Evolutionary conservation across 192 early-diverging fungal species (phyloP), one percentile per base, ranked within the genome.

Genomic region (Phlyctochytrium planicorne): DNA sequence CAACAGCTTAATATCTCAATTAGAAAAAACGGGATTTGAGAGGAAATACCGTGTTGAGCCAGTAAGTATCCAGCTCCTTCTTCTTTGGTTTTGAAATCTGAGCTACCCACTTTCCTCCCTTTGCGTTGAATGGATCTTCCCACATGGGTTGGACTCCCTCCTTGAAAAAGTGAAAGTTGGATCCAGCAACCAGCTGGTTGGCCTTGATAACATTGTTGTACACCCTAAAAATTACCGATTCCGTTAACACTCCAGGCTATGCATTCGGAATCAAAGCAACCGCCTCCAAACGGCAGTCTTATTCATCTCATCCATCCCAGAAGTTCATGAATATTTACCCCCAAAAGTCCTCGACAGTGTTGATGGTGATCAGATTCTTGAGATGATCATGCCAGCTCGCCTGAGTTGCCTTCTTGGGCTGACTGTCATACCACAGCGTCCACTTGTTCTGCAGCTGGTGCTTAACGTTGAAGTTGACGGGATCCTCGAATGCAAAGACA

Each of bases 321-420:
- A 14, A 20, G 55, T 57, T 10, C 40, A 6, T 10, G 16, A 40
- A 67, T 63, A 73, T 78, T 68, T 73, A 92, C 93, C 94, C 90
- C 94, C 94, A 98, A 74, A 96, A 96, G 67, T 98, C 96, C 81
- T 98, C 95, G 16, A 98, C 93, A 2, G 94, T 93, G 65, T 88
- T 82, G 37, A 98, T 84, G 33, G 93, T 94, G 63, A 94, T 89
- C n/a, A 98, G 75, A 53, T 90, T 87, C 74, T 97, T 97, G 50
- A 97, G 75, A 53, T 90, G 89, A 30, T 88, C 68, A 27, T 87
- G 84, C 95, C 95, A 98, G 72, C 82, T 91, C 53, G 81, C 75
- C 59, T 79, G 79, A 40, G 76, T 95, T 24, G 91, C 84, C 74
- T 88, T 87, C 81, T 90, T 91, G 63, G 74, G 84, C 40, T 69